Conservation (phyloP, 768 basidiomycete species). For the Podaxis sp. region DNA sequence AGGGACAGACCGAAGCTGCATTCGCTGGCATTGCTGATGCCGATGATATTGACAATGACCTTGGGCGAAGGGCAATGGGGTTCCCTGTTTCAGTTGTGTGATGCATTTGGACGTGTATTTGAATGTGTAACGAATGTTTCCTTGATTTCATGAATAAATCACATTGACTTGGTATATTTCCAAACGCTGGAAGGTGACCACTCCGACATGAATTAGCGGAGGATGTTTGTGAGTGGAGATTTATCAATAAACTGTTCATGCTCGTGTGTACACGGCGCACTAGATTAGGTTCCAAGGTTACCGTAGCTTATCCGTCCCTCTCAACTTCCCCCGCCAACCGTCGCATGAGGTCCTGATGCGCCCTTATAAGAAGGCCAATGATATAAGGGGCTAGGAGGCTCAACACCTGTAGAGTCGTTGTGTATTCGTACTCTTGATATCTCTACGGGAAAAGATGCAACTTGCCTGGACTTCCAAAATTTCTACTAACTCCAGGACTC, state of each 20-base stretch:
- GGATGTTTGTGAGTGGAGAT: too few relatives aligned
- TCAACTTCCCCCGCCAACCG: slow-evolving; percentile 21
- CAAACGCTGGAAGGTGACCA: too few relatives aligned
- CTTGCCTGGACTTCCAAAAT: slow-evolving; percentile 24
- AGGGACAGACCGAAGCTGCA: slow-evolving; percentile 32
- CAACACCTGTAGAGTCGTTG: slow-evolving; percentile 20
- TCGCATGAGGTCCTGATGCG: slow-evolving; percentile 24
- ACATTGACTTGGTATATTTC: too few relatives aligned
- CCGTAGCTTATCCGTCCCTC: not conserved
- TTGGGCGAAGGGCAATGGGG: slow-evolving; percentile 21
- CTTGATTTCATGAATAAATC: too few relatives aligned
- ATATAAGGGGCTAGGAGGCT: slow-evolving; percentile 32
- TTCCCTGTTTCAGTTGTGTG: not conserved
- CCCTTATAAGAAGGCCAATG: slow-evolving; percentile 21
- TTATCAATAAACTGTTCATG: too few relatives aligned
- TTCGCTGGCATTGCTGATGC: slow-evolving; percentile 32
- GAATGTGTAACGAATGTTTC: too few relatives aligned
- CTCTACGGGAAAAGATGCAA: not conserved
- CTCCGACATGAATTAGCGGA: too few relatives aligned
- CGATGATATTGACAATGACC: slow-evolving; percentile 30
- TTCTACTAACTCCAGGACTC: slow-evolving; percentile 22
- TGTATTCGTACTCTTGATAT: not conserved
- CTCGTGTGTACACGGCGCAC: too few relatives aligned
- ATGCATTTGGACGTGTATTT: not conserved
- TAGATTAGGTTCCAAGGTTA: too few relatives aligned